Percentiles rank a stretch among this genome's conserved stretches.
Conservation (phyloP, 2,329 filamentous ascomycete species). For the Penicillium sp. region DNA sequence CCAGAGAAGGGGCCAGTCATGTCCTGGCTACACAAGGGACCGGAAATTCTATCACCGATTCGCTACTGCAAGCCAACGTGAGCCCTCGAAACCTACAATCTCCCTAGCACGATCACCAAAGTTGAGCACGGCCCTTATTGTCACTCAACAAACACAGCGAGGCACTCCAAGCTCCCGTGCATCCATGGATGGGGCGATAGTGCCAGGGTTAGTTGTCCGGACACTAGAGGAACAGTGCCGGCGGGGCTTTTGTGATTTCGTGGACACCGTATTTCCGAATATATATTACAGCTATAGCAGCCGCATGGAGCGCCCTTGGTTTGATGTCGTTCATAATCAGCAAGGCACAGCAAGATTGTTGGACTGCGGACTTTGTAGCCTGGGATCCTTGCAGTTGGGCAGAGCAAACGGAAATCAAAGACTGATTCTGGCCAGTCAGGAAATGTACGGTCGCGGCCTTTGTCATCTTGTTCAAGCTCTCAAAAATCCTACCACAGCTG, state of each 20-base stretch:
- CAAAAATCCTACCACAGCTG: conserved; percentile 8
- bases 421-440: conserved; percentile 16
- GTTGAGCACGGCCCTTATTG: neutral
- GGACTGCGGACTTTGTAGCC: conserved; percentile 12
- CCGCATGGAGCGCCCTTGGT: conserved; percentile 20
- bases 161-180: neutral
- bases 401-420: conserved; percentile 11
- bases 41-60: conserved; percentile 20
- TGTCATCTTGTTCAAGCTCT: conserved; percentile 12
- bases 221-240: conserved; percentile 15
- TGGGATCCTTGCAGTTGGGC: conserved; percentile 19
- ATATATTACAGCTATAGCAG: conserved; percentile 16
- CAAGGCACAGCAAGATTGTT: conserved; percentile 7
- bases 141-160: neutral
- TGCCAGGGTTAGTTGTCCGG: conserved; percentile 11
- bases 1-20: conserved; percentile 11
- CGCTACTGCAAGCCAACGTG: neutral
- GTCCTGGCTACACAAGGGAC: conserved; percentile 20
- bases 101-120: neutral
- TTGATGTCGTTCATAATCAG: conserved; percentile 19
- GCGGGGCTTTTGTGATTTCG: conserved; percentile 18
- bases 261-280: conserved; percentile 17
- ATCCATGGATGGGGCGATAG: conserved; percentile 13
- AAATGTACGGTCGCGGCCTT: conserved; percentile 20
- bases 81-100: neutral